Conservation (phyloP, 148 eudicot genomes). For the Tetragonia tetragonoides region DNA sequence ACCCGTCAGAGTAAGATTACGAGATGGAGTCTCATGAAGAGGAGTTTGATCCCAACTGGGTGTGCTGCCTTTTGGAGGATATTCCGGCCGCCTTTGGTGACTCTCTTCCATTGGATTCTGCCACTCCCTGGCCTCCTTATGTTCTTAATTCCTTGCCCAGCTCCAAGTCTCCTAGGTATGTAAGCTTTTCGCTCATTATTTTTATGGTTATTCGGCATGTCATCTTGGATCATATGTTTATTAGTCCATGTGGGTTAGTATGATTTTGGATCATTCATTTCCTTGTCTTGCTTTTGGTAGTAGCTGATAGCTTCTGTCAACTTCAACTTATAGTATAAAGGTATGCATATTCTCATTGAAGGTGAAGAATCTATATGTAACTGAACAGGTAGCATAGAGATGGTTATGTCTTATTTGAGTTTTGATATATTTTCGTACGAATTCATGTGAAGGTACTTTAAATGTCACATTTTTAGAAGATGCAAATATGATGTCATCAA, state of each 20-base stretch:
- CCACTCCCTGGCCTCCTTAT: constrained; percentile 2
- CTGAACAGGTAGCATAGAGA: too few relatives aligned
- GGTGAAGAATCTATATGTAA: too few relatives aligned
- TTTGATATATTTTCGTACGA: too few relatives aligned
- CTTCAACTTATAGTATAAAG: too few relatives aligned
- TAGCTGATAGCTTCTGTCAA: too few relatives aligned
- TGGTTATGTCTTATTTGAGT: too few relatives aligned
- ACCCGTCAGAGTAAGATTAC: background rate
- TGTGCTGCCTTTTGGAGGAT: constrained; percentile 26
- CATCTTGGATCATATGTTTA: background rate
- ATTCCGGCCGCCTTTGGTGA: constrained; percentile 9
- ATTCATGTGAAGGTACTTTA: too few relatives aligned
- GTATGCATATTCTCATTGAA: too few relatives aligned
- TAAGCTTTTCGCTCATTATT: background rate
- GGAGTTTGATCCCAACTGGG: constrained; percentile 26
- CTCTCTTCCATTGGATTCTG: background rate
- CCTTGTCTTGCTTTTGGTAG: too few relatives aligned
- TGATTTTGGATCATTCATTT: too few relatives aligned
- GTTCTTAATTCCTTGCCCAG: background rate
- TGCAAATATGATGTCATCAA: too few relatives aligned
- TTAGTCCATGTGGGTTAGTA: background rate
- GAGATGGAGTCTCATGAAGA: constrained; percentile 18
- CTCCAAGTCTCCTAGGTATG: constrained; percentile 21
- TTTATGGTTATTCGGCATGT: background rate
- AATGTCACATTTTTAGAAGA: too few relatives aligned